Evolutionary conservation across 2,329 filamentous ascomycete species (phyloP).

Genomic region (Aureobasidium namibiae): DNA sequence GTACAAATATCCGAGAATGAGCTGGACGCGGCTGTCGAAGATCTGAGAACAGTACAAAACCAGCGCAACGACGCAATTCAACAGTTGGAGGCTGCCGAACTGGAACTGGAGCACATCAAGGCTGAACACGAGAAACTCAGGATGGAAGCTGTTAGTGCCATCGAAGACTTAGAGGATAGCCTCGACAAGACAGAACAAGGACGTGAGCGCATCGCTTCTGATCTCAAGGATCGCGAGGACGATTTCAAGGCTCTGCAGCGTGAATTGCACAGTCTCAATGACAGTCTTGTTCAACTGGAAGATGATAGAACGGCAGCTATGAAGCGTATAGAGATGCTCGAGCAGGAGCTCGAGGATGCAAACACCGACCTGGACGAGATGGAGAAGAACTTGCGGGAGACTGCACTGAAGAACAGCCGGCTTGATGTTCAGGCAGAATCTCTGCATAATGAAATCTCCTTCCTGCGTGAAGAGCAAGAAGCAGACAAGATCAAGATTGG

Average conservation of each 20-base stretch:
- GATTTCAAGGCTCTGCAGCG: slow-evolving; percentile 87
- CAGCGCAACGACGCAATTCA: slow-evolving; percentile 82
- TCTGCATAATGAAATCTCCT: slow-evolving; percentile 84
- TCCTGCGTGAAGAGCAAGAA: slow-evolving; percentile 94
- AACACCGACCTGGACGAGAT: slow-evolving; percentile 81
- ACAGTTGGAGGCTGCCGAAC: slow-evolving; percentile 58
- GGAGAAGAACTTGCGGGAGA: slow-evolving; percentile 74
- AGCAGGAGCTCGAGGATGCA: slow-evolving; percentile 72
- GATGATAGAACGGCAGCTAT: slow-evolving; percentile 78
- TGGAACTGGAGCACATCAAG: slow-evolving; percentile 48
- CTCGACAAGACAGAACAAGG: slow-evolving; percentile 60
- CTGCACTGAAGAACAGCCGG: slow-evolving; percentile 79
- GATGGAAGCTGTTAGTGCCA: slow-evolving; percentile 51
- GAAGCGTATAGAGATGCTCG: slow-evolving; percentile 70
- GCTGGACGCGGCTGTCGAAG: slow-evolving; percentile 68
- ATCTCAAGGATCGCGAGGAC: slow-evolving; percentile 69
- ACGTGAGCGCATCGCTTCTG: slow-evolving; percentile 59
- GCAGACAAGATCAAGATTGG: slow-evolving; percentile 96
- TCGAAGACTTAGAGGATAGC: slow-evolving; percentile 39
- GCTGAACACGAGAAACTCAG: slow-evolving; percentile 43
- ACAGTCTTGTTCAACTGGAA: slow-evolving; percentile 76
- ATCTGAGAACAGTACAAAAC: slow-evolving; percentile 67
- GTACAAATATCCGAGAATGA: slow-evolving; percentile 70
- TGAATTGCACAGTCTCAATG: slow-evolving; percentile 87
- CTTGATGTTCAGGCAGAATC: slow-evolving; percentile 88